Conservation (phyloP, 768 basidiomycete genomes). For the Termitomyces sp. region DNA sequence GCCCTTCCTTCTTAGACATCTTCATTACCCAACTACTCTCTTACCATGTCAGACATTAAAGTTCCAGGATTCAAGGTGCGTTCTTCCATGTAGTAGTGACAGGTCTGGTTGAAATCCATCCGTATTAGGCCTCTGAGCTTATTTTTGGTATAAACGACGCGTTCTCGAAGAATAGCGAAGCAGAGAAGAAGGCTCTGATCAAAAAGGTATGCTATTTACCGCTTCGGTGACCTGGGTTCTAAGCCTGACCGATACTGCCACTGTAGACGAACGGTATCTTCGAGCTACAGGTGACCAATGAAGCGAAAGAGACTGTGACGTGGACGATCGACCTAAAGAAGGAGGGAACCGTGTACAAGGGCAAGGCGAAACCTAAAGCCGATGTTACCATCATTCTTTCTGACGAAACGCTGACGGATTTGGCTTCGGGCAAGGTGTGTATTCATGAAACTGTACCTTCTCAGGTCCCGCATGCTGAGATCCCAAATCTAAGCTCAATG, state of each 20-base stretch:
- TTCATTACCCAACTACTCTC: not conserved
- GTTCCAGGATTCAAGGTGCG: slow-evolving; percentile 68
- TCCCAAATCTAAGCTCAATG: slow-evolving; percentile 53
- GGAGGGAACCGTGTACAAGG: slow-evolving; percentile 70
- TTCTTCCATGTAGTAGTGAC: not conserved
- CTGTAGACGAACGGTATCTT: slow-evolving; percentile 81
- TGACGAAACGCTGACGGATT: slow-evolving; percentile 67
- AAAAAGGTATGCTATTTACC: slow-evolving; percentile 52
- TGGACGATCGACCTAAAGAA: slow-evolving; percentile 97
- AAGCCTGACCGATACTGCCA: not conserved
- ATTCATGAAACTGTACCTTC: not conserved
- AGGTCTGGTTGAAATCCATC: not conserved
- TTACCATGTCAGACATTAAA: slow-evolving; percentile 63
- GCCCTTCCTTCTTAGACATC: not conserved
- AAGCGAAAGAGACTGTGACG: slow-evolving; percentile 57
- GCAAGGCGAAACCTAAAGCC: slow-evolving; percentile 63
- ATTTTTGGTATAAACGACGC: slow-evolving; percentile 45
- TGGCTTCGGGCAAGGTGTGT: slow-evolving; percentile 67
- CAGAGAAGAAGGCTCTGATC: slow-evolving; percentile 61
- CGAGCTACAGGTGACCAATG: slow-evolving; percentile 76
- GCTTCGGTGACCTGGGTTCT: not conserved
- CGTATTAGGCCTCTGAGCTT: slow-evolving; percentile 58
- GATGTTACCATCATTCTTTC: slow-evolving; percentile 79
- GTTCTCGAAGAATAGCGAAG: slow-evolving; percentile 48
- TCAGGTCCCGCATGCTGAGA: not conserved